Conservation (phyloP, 1,284 basidiomycete species). For the Heterobasidion parviporum region DNA sequence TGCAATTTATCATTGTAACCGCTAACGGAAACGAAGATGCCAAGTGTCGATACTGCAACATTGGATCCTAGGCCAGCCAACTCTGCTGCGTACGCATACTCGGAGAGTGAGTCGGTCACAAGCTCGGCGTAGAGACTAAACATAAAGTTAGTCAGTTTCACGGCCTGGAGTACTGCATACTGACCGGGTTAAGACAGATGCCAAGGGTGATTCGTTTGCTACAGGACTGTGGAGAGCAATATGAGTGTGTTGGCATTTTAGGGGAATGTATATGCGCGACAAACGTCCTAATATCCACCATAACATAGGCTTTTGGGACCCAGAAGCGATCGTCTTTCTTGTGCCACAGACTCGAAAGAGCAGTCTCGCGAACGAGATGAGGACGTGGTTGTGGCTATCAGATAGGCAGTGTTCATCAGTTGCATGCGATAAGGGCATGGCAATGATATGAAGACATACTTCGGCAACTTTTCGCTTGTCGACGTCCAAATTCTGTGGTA, state of each 20-base stretch:
- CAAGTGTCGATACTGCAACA: constrained; percentile 60
- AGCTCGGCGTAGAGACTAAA: constrained; percentile 78
- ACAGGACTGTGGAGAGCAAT: constrained; percentile 21
- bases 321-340: constrained; percentile 96
- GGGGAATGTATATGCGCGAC: not conserved
- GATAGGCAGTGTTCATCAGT: not conserved
- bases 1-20: constrained; percentile 96
- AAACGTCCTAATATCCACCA: constrained; percentile 58
- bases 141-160: constrained; percentile 9
- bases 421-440: constrained; percentile 3
- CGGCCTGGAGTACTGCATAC: constrained; percentile 8
- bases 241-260: not conserved
- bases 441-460: constrained; percentile 29
- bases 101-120: constrained; percentile 83
- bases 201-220: constrained; percentile 46
- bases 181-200: constrained; percentile 58
- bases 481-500: constrained; percentile 83
- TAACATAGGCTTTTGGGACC: constrained; percentile 80
- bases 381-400: constrained; percentile 69
- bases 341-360: constrained; percentile 77
- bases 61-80: constrained; percentile 84
- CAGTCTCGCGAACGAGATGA: constrained; percentile 65
- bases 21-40: constrained; percentile 62
- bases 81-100: constrained; percentile 91
- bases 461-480: constrained; percentile 60